phyloP scores from a whole-genome alignment of 139 green algal species.

The Chlorella sp. region DNA sequence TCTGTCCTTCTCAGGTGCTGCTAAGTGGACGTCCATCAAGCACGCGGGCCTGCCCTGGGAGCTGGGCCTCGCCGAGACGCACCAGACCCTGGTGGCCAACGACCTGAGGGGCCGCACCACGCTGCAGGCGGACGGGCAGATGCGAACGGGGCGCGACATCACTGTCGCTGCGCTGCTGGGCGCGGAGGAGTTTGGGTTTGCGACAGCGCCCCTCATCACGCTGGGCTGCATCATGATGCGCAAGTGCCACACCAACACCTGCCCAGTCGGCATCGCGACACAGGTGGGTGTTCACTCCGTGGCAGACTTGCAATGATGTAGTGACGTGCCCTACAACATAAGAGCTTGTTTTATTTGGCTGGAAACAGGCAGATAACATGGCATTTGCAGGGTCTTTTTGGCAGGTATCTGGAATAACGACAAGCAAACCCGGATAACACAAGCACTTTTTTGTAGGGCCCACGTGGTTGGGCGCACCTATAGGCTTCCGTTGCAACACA shows the following conservation, averaged over 20 bases:
- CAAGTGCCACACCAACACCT: conserved; percentile 98
- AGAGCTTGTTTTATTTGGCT: too few relatives aligned
- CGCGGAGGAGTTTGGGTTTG: conserved; percentile 95
- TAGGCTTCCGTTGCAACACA: too few relatives aligned
- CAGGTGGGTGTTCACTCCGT: too few relatives aligned
- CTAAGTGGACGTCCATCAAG: conserved; percentile 93
- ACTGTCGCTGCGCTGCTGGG: conserved; percentile 80
- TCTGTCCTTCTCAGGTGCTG: too few relatives aligned
- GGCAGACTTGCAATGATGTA: too few relatives aligned
- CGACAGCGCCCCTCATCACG: conserved; percentile 91
- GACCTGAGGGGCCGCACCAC: conserved; percentile 90
- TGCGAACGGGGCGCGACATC: conserved; percentile 91
- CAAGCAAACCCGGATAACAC: too few relatives aligned
- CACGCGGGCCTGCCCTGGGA: conserved; percentile 93
- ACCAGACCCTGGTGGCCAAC: conserved; percentile 86
- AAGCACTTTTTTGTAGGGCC: too few relatives aligned
- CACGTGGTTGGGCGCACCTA: too few relatives aligned
- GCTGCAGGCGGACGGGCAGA: conserved; percentile 89
- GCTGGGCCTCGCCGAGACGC: conserved; percentile 87
- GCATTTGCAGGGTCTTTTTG: too few relatives aligned
- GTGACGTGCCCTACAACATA: too few relatives aligned
- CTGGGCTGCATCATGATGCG: conserved; percentile 97
- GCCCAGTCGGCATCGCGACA: conserved; percentile 88
- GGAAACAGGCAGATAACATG: too few relatives aligned
- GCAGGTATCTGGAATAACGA: too few relatives aligned